phyloP scores from a whole-genome alignment of 169 alveolate genomes.

The Babesia sp. region DNA sequence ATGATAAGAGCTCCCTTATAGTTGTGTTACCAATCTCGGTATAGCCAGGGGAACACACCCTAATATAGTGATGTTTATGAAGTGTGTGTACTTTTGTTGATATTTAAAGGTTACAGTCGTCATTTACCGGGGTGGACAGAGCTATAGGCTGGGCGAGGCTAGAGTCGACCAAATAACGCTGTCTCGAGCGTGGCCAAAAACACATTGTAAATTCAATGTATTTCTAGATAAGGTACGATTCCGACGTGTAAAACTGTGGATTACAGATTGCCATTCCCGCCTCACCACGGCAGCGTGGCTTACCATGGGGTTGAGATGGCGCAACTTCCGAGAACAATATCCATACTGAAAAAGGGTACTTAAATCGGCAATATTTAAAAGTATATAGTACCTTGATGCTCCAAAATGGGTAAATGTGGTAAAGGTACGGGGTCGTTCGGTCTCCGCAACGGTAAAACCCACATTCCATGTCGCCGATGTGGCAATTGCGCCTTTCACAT shows the following conservation, averaged over 20 bases:
- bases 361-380: background rate
- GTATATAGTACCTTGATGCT: background rate
- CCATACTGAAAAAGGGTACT: background rate
- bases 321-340: background rate
- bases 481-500: constrained; percentile 93
- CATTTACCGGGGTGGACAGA: no score
- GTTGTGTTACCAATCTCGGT: constrained; percentile 33
- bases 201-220: no score
- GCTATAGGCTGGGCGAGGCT: no score
- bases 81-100: no score
- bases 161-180: no score
- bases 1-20: constrained; percentile 35
- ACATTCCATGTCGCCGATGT: constrained; percentile 94
- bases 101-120: no score
- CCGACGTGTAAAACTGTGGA: no score
- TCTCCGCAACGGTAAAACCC: constrained; percentile 94
- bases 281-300: constrained; percentile 13
- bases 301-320: constrained; percentile 41
- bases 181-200: no score
- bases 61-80: no score
- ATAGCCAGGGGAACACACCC: constrained; percentile 1
- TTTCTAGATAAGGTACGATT: no score
- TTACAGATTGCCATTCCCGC: no score
- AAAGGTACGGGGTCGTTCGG: constrained; percentile 98
- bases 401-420: constrained; percentile 89